Percentiles rank a stretch among this genome's conserved stretches.
Evolutionary conservation across 257 asterid species (phyloP).

Genomic region (Coffea eugenioides): DNA sequence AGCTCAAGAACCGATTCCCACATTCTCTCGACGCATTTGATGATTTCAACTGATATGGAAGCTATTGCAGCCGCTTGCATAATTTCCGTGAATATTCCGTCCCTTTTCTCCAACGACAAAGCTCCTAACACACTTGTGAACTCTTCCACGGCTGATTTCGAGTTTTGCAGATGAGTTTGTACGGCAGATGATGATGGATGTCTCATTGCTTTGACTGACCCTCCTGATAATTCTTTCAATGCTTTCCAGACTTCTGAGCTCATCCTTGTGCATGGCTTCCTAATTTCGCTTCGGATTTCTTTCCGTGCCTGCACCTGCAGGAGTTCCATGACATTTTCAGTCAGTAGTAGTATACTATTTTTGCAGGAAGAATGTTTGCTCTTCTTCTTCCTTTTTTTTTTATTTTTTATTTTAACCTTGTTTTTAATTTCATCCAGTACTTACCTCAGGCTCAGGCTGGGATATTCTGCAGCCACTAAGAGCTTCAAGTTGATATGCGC

Average conservation of each 20-base stretch:
- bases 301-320: conserved; percentile 29
- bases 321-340: not conserved
- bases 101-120: conserved; percentile 11
- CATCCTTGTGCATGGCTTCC: conserved; percentile 38
- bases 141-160: conserved; percentile 36
- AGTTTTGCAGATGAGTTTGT: conserved; percentile 24
- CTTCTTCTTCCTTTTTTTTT: too few relatives aligned
- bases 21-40: conserved; percentile 40
- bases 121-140: conserved; percentile 27
- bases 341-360: too few relatives aligned
- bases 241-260: conserved; percentile 52
- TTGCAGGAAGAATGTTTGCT: too few relatives aligned
- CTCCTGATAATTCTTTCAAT: conserved; percentile 36
- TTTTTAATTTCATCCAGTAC: too few relatives aligned
- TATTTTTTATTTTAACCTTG: too few relatives aligned
- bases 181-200: conserved; percentile 28
- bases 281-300: conserved; percentile 36
- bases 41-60: conserved; percentile 49
- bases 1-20: conserved; percentile 41
- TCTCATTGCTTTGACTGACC: conserved; percentile 39
- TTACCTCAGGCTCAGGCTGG: too few relatives aligned
- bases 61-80: conserved; percentile 47
- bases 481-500: too few relatives aligned
- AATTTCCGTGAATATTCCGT: conserved; percentile 28
- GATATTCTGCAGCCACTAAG: too few relatives aligned